Base-by-base conservation (phyloP, 805 yeast species). In the Zygoascus ofunaensis region DNA sequence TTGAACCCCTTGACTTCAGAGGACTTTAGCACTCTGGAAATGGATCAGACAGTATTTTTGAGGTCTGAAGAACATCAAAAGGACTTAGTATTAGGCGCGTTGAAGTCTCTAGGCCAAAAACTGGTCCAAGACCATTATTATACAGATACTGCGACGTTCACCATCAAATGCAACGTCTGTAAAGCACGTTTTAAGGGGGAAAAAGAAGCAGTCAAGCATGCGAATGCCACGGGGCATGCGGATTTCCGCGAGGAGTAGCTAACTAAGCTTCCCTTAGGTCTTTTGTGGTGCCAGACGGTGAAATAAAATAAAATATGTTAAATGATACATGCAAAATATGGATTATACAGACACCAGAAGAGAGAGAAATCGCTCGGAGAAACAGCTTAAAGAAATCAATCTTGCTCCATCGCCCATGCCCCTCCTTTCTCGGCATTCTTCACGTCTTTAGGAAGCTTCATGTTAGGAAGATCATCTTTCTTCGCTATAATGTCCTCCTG, bases 161-260 rank as follows among this genome's bases (percentile, higher is more conserved):
- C 73, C 24, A 70, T 81, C 17, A 63, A 72, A 35, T 83, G 90
- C 55, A 66, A 73, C 12, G 67, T 62, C 2, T 83, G 92, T 56
- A 69, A 71, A 20, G 55, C 58, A 21, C 56, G 65, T 1, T 60
- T 82, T 28, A 66, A 65, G 1, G 89, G 90, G 3, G 87, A 82
- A 58, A 70, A 66, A 49, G 82, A 74, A 3, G 84, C 83, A 1
- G 66, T 74, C 10, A 68, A 69, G 48, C 92, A 83, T 60, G 86
- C 87, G 3, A 69, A 70, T 43, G 56, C 59, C 3, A 78, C 81
- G 2, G 79, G 79, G 2, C 90, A 83, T 57, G 54, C 39, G 66
- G 71, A 50, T 41, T 82, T 81, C 60, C 82, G 83, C 10, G 87
- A 80, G 46, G 49, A 48, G 17, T 43, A 23, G 21, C 12, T 26